Percentiles rank a stretch among this genome's conserved stretches.
Conservation (phyloP, 306 rosid species). For the Oemleria cerasiformis region DNA sequence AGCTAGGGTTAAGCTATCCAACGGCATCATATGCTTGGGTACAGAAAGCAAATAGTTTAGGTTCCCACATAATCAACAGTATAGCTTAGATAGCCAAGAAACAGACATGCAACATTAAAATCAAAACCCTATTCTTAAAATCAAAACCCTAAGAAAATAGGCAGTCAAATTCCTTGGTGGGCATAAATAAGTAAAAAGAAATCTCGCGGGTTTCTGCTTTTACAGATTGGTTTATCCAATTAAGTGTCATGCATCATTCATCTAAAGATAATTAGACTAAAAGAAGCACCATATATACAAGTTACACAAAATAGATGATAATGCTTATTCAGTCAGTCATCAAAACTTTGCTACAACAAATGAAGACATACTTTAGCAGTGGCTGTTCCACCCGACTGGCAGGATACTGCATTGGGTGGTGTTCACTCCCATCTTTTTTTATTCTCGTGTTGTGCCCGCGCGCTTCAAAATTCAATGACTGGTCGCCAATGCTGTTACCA, state of each 20-base stretch:
- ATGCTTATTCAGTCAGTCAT: too few relatives aligned
- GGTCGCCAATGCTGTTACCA: slow-evolving; percentile 58
- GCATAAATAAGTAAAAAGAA: background rate
- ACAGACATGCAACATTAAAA: background rate
- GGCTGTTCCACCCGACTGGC: background rate
- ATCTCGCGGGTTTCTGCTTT: background rate
- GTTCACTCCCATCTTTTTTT: background rate
- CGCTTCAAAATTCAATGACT: slow-evolving; percentile 37
- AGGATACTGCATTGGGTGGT: background rate
- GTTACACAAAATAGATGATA: background rate
- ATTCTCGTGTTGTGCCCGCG: background rate
- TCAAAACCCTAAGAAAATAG: background rate
- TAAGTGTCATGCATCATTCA: background rate
- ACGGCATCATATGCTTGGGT: background rate
- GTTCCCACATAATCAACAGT: too few relatives aligned
- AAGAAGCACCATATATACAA: slow-evolving; percentile 10
- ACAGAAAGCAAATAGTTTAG: background rate
- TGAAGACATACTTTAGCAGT: background rate
- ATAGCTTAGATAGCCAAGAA: too few relatives aligned
- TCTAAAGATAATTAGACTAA: background rate
- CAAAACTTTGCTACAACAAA: background rate
- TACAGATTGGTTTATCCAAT: background rate
- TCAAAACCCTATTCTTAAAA: background rate
- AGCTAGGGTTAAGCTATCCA: too few relatives aligned
- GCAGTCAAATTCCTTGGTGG: background rate